Conservation (phyloP, 306 rosid species). For the Acacia confusa region DNA sequence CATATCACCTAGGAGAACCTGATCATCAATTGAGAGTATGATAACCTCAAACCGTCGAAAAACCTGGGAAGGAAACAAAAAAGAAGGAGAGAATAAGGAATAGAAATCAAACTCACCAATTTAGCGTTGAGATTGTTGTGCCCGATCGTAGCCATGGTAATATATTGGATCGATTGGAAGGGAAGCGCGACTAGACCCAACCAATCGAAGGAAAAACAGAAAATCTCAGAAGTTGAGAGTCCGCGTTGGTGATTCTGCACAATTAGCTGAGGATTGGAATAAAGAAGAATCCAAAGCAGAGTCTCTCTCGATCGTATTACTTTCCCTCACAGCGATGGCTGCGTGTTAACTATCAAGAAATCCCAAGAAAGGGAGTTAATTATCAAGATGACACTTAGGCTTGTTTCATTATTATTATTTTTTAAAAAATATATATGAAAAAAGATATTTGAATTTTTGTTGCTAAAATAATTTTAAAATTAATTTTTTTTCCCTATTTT, state of each 20-base stretch:
- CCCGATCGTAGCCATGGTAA: slow-evolving; percentile 60
- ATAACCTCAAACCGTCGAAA: slow-evolving; percentile 2
- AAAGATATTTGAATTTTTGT: no score
- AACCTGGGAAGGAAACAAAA: not conserved
- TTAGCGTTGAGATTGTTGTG: slow-evolving; percentile 64
- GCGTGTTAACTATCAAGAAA: slow-evolving; percentile 2
- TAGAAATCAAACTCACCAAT: slow-evolving; percentile 39
- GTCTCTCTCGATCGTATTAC: slow-evolving; percentile 12
- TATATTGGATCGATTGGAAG: slow-evolving; percentile 44
- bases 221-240: not conserved
- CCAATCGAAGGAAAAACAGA: slow-evolving; percentile 5
- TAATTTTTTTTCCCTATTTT: no score
- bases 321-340: slow-evolving; percentile 38
- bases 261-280: slow-evolving; percentile 21
- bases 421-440: no score
- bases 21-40: slow-evolving; percentile 10
- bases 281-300: slow-evolving; percentile 7
- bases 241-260: not conserved
- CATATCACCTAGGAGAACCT: slow-evolving; percentile 73
- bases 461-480: no score
- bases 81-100: slow-evolving; percentile 6
- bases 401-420: no score
- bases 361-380: no score
- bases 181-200: slow-evolving; percentile 27
- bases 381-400: no score